A percentile compares a stretch with the other conserved stretches of the same genome.
These are phyloP conservation scores for Starmerella stigmatis DNA, from an alignment of 805 yeast species.

Conservation along the genomic window DNA sequence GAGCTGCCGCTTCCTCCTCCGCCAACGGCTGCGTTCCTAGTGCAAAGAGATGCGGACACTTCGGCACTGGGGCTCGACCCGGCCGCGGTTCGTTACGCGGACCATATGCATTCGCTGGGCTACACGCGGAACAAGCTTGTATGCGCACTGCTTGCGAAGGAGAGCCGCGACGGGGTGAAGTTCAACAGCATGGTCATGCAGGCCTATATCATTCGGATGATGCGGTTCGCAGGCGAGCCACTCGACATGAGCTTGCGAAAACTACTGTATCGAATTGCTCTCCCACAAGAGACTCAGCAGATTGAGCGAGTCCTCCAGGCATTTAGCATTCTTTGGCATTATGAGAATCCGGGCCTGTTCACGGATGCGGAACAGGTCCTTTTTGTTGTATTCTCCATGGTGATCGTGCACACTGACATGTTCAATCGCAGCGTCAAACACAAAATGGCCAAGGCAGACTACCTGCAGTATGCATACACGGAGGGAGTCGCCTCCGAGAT, in stretches of 20 bases:
- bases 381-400: constrained; percentile 50
- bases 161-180: constrained; percentile 6
- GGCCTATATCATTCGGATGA: constrained; percentile 29
- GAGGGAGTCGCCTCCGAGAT: constrained; percentile 32
- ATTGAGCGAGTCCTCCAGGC: constrained; percentile 56
- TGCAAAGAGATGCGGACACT: constrained; percentile 13
- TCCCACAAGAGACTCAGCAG: constrained; percentile 68
- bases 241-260: constrained; percentile 56
- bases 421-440: constrained; percentile 56
- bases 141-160: constrained; percentile 21
- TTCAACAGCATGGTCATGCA: constrained; percentile 22
- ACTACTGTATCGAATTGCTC: constrained; percentile 45
- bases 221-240: constrained; percentile 46
- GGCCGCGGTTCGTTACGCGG: constrained; percentile 21
- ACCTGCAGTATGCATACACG: constrained; percentile 38
- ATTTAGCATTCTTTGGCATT: constrained; percentile 45
- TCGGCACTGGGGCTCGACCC: constrained; percentile 13
- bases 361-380: constrained; percentile 45
- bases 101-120: constrained; percentile 15
- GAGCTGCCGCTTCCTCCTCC: constrained; percentile 20
- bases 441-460: constrained; percentile 58
- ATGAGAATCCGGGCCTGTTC: constrained; percentile 35
- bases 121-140: constrained; percentile 19
- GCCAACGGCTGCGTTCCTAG: constrained; percentile 15
- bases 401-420: constrained; percentile 65